Base-by-base conservation (phyloP, 352 stramenopile species). In the Phytopythium sindhum region DNA sequence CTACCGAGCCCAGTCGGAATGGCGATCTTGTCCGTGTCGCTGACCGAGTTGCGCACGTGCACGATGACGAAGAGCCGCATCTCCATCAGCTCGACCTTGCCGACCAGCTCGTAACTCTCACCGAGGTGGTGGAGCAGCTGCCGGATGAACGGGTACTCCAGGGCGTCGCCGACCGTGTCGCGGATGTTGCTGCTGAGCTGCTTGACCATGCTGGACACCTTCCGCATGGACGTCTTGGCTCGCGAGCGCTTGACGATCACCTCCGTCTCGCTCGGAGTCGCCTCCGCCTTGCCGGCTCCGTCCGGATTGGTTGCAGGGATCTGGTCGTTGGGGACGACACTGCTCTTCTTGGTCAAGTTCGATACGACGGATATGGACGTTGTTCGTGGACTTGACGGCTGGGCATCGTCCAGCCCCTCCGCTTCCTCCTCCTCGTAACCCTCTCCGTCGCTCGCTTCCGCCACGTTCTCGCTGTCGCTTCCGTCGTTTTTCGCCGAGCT, bases 31-130 rank as follows among this genome's bases (percentile, higher is more conserved):
- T 95, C 86, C 24, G 89, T 67, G 24, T 80, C 65, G n/a, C 69
- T 69, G 9, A 91, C 76, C 8, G 70, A 67, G 70, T 89, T 86
- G 44, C 73, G 81, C 17, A 64, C 61, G 53, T 89, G 82, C 24
- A 90, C 83, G 50, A 86, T 91, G 10, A 90, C 70, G 45, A 90
- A 86, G 29, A 95, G 70, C 39, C 86, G 71, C 81, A 93, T 93
- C 63, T 93, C 84, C 78, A 95, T 84, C 26, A 93, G 73, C 53
- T 93, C 84, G 10, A 89, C 83, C 42, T 89, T 88, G 44, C 78
- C 81, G 42, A 78, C 81, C 14, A 92, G 57, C 19, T 70, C 67
- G 42, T 86, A 95, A 14, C 64, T 58, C 23, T 84, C 77, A 24
- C 82, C 82, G 11, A 95, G 37, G 64, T 95, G 84, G 19, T 72